These are phyloP conservation scores for Torulaspora delbrueckii DNA, from an alignment of 805 yeast genomes.

Conservation along the genomic window DNA sequence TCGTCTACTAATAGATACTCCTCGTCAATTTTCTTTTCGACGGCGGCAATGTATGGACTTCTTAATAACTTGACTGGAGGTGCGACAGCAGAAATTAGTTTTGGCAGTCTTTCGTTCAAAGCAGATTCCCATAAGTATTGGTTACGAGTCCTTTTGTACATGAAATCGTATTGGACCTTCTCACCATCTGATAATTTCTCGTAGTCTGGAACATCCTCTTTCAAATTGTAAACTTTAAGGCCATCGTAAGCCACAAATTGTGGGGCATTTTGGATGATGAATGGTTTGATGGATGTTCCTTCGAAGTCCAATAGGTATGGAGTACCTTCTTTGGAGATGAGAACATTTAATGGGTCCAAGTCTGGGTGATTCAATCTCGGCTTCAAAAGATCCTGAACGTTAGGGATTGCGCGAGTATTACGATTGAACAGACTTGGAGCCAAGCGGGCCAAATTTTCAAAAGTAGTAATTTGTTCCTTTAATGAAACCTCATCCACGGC, in stretches of 20 bases:
- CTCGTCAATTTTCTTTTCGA: slow-evolving; percentile 51
- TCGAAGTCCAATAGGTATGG: slow-evolving; percentile 76
- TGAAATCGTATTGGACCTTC: slow-evolving; percentile 75
- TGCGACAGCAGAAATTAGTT: slow-evolving; percentile 72
- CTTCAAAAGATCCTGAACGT: slow-evolving; percentile 54
- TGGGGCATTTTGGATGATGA: slow-evolving; percentile 72
- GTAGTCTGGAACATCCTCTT: slow-evolving; percentile 69
- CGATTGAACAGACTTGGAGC: slow-evolving; percentile 53
- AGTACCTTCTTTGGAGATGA: slow-evolving; percentile 41
- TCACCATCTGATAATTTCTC: slow-evolving; percentile 64
- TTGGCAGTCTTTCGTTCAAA: slow-evolving; percentile 58
- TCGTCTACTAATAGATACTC: slow-evolving; percentile 64
- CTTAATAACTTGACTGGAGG: slow-evolving; percentile 76
- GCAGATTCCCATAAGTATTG: slow-evolving; percentile 83
- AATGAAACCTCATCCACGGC: slow-evolving; percentile 43
- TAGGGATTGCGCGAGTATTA: slow-evolving; percentile 52
- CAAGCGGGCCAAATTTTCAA: slow-evolving; percentile 52
- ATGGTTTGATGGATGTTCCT: slow-evolving; percentile 74
- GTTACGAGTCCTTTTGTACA: slow-evolving; percentile 85
- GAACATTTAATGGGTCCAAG: slow-evolving; percentile 83
- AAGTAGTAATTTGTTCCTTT: slow-evolving; percentile 52
- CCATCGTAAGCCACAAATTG: slow-evolving; percentile 83
- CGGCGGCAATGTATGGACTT: slow-evolving; percentile 56
- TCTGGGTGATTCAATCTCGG: slow-evolving; percentile 80
- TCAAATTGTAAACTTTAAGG: slow-evolving; percentile 72